phyloP scores from a whole-genome alignment of 1,139 yeast genomes.

The Magnusiomyces fungicola region DNA sequence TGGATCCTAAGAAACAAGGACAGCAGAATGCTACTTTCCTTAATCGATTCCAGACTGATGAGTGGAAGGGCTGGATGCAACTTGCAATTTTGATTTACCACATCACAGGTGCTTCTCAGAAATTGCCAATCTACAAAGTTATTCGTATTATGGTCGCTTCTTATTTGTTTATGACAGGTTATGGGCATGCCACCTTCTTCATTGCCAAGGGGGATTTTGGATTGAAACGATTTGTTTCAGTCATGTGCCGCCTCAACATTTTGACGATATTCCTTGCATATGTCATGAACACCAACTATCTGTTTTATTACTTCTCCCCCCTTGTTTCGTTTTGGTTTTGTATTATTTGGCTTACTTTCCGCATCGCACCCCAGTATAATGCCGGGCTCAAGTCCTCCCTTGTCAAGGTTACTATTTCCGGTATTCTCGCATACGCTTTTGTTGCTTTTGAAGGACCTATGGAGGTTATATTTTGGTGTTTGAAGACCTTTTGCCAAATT shows the following conservation, averaged over 20 bases:
- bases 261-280: slow-evolving; percentile 22
- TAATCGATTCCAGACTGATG: slow-evolving; percentile 24
- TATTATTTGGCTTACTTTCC: slow-evolving; percentile 21
- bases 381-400: slow-evolving; percentile 16
- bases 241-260: slow-evolving; percentile 22
- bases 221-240: slow-evolving; percentile 21
- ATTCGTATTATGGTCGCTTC: slow-evolving; percentile 24
- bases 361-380: slow-evolving; percentile 18
- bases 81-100: slow-evolving; percentile 23
- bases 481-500: slow-evolving; percentile 18
- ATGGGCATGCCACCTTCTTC: slow-evolving; percentile 23
- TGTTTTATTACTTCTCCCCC: slow-evolving; percentile 25
- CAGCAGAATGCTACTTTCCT: slow-evolving; percentile 13
- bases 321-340: slow-evolving; percentile 24
- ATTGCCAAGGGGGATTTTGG: slow-evolving; percentile 22
- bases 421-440: slow-evolving; percentile 13
- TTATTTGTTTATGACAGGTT: slow-evolving; percentile 25
- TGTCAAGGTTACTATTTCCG: slow-evolving; percentile 19
- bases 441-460: slow-evolving; percentile 19
- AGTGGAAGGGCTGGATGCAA: slow-evolving; percentile 29
- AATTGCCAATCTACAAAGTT: slow-evolving; percentile 23
- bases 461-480: slow-evolving; percentile 18
- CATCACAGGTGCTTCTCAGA: slow-evolving; percentile 23
- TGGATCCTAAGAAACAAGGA: slow-evolving; percentile 17
- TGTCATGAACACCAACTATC: slow-evolving; percentile 23